These are phyloP conservation scores for Syzygium aromaticum DNA, from an alignment of 345 rosid genomes.

Conservation along the genomic window DNA sequence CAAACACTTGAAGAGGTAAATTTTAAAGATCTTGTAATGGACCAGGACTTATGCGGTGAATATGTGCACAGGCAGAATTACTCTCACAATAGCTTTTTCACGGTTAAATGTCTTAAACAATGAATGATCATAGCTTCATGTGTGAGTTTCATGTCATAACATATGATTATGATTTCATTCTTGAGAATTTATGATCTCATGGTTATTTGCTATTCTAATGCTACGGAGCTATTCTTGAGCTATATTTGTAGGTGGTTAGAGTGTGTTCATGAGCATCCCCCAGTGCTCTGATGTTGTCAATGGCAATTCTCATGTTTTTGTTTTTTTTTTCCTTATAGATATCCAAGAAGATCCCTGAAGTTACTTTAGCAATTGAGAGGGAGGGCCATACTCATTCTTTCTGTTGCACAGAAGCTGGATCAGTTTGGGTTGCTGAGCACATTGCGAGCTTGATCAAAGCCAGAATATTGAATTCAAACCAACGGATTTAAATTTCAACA, in stretches of 20 bases:
- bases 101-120: neutral
- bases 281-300: neutral
- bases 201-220: neutral
- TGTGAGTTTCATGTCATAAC: neutral
- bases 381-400: constrained; percentile 75
- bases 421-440: constrained; percentile 63
- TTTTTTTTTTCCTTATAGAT: constrained; percentile 26
- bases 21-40: neutral
- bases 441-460: constrained; percentile 41
- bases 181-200: neutral
- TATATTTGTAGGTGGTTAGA: neutral
- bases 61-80: neutral
- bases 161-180: neutral
- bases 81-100: neutral
- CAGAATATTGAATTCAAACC: neutral
- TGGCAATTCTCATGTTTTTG: neutral
- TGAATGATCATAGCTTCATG: neutral
- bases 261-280: neutral
- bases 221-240: neutral
- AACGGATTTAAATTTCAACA: neutral
- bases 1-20: constrained; percentile 67
- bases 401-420: constrained; percentile 74
- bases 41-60: neutral
- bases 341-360: constrained; percentile 42
- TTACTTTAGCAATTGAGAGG: constrained; percentile 54